A percentile compares a stretch with the other conserved stretches of the same genome.
Evolutionary conservation across 441 rosid species (phyloP).

Genomic region (Brassica balearica): DNA sequence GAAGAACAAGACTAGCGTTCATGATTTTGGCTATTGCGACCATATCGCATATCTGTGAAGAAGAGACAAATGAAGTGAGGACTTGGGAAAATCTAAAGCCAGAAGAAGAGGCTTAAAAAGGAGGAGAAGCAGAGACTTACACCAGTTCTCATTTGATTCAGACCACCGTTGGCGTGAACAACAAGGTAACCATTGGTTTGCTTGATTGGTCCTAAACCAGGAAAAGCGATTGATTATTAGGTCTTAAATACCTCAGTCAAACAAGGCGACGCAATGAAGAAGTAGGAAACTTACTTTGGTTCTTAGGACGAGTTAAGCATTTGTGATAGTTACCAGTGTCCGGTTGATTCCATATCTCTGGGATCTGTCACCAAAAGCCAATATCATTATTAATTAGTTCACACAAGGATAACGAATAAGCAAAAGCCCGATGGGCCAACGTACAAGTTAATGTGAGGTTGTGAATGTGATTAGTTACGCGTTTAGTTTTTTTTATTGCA

Average conservation of each 20-base stretch:
- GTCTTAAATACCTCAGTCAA: not conserved
- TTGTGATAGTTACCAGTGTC: conserved; percentile 59
- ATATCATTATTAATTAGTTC: not conserved
- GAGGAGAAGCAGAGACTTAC: conserved; percentile 53
- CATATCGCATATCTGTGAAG: conserved; percentile 67
- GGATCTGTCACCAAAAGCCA: conserved; percentile 54
- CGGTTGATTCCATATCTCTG: conserved; percentile 93
- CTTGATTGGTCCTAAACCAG: conserved; percentile 27
- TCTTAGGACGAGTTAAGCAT: conserved; percentile 71
- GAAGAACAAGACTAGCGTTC: conserved; percentile 74
- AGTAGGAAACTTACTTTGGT: conserved; percentile 52
- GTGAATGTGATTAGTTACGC: conserved; percentile 20
- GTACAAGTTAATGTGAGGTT: not conserved
- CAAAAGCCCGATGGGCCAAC: conserved; percentile 34
- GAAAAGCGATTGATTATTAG: not conserved
- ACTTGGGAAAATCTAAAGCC: not conserved
- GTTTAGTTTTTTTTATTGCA: conserved; percentile 19
- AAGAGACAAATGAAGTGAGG: not conserved
- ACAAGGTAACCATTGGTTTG: conserved; percentile 84
- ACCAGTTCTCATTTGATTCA: conserved; percentile 98
- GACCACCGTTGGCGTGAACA: conserved; percentile 93
- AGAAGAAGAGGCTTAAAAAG: conserved; percentile 4
- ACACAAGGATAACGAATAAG: not conserved
- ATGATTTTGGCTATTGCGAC: conserved; percentile 73
- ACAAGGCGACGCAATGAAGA: not conserved